Base-by-base conservation (phyloP, 2,329 filamentous ascomycete genomes). In the Volutella citrinella region DNA sequence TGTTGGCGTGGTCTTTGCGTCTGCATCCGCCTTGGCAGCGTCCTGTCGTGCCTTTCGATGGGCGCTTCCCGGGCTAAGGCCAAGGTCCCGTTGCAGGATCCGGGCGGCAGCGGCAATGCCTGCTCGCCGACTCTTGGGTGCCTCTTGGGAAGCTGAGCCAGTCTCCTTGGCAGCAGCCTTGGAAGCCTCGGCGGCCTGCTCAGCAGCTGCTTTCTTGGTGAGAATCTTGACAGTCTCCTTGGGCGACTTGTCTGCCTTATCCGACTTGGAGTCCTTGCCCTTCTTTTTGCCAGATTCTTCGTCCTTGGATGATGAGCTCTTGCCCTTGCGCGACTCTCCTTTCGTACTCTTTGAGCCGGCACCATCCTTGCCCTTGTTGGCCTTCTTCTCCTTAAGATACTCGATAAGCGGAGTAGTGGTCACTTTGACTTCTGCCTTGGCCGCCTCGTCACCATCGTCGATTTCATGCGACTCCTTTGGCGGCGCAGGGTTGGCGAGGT, bases 311-410 rank as follows among this genome's bases (percentile, higher is more conserved):
- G 52, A 31, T 5, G 52, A 31, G 3, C 54, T 57, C 47, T 74
- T 77, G 31, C 64, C 61, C 55, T 77, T 77, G n/a, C 50, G 64
- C 1, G 69, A 67, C 23, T 83, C 78, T 40, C 74, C 72, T 15
- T 83, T 83, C 24, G 76, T 71, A 14, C 48, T 53, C 39, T 61
- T 64, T 6, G 46, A 48, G n/a, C 56, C 50, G 5, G 50, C 38
- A 20, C 66, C 65, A 36, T 83, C 78, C 49, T 80, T 82, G 14
- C 59, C 66, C 55, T 77, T 82, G 45, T 80, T 87, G 11, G 87
- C 87, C 65, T 95, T 96, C 66, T 94, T 95, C 60, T 96, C 90
- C 46, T 85, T 85, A 21, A 96, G 72, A 46, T 82, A 94, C 55
- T 96, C 88, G 34, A 97, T 86, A 32, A 98, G 65, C 0, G 93